phyloP scores from a whole-genome alignment of 78 protist genomes.

The Guillardia theta region DNA sequence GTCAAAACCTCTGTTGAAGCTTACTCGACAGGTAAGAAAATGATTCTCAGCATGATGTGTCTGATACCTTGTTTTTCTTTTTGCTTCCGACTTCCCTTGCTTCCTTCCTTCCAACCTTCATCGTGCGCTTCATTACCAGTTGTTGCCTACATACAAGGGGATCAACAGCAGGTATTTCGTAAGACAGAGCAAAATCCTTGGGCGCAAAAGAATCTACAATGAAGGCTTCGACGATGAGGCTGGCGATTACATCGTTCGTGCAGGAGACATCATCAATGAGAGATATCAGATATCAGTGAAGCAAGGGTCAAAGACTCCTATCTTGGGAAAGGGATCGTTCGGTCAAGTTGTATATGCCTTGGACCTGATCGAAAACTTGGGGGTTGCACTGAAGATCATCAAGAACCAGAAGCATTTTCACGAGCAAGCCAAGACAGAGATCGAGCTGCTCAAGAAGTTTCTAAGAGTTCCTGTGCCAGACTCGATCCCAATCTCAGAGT shows the following conservation, averaged over 20 bases:
- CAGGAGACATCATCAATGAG: background rate
- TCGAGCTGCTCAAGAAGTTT: constrained; percentile 65
- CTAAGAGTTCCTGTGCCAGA: background rate
- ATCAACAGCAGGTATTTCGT: constrained; percentile 65
- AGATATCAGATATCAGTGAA: background rate
- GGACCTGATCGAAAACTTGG: constrained; percentile 45
- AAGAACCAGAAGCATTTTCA: constrained; percentile 79
- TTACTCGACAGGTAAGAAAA: no score
- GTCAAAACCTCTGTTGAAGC: no score
- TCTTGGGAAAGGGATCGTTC: constrained; percentile 85
- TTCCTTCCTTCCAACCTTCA: no score
- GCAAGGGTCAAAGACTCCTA: background rate
- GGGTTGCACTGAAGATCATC: constrained; percentile 90
- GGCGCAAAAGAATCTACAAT: background rate
- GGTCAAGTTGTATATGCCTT: constrained; percentile 77
- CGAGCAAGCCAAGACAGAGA: constrained; percentile 71
- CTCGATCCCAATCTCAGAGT: background rate
- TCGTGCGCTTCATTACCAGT: no score
- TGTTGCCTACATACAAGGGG: constrained; percentile 56
- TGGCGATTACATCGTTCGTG: background rate
- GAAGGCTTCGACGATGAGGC: background rate
- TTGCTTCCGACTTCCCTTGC: no score
- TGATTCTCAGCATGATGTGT: no score
- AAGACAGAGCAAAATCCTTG: background rate
- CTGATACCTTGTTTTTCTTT: no score